Evolutionary conservation across 2,329 filamentous ascomycete species (phyloP), one percentile per base, ranked within the genome.

Genomic region (Pyrenochaeta sp.): DNA sequence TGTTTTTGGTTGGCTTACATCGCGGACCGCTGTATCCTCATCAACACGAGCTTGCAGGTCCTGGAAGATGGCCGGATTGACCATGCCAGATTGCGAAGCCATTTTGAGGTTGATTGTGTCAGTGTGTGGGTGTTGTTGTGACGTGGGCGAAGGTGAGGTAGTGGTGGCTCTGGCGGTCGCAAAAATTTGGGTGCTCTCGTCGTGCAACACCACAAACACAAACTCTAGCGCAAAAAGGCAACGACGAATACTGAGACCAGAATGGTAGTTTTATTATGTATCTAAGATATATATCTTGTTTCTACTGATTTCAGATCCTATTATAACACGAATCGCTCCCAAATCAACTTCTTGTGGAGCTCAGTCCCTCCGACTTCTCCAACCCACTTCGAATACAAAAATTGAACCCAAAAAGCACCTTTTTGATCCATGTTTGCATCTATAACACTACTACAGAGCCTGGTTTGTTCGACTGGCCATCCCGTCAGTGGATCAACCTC

Each of bases 41-140:
- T 97, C 94, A 61, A 96, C 90, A 72, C 92, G 92, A 46, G 82
- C 77, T 74, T 96, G 93, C 50, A 99, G 85, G 60, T 88, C 82
- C 65, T 91, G 84, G 73, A 97, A 96, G 70, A 97, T 89, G 55
- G 82, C 81, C 48, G 89, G 87, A 69, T 95, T 87, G 63, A 94
- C 85, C 80, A 88, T 83, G 43, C 73, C 75, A 38, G 72, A 56
- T 39, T 54, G 58, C 17, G 49, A 56, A 29, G 58, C 58, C 67
- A 72, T 70, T 15, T 38, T 44, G 35, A 20, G 18, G 8, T 19
- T 30, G 50, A 39, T 14, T 39, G 22, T 48, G 28, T n/a, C n/a
- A 34, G 24, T 41, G 40, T 23, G 22, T 11, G 26, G 28, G 9
- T 41, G 27, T 27, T 30, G 24, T 18, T 14, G 19, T 19, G 19